Conservation (phyloP, 768 basidiomycete species). For the Agaricus blazei region DNA sequence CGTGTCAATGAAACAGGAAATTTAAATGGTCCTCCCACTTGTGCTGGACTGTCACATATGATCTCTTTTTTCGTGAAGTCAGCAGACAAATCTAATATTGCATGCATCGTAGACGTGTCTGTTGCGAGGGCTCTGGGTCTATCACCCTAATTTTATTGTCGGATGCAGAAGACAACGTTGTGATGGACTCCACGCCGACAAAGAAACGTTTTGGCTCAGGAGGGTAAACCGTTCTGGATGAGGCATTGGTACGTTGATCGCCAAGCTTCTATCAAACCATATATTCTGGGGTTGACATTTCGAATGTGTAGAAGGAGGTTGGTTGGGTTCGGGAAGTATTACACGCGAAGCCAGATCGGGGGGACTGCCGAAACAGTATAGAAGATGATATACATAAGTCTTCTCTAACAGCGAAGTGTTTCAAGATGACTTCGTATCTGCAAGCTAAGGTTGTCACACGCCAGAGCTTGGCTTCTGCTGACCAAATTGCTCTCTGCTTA, state of each 20-base stretch:
- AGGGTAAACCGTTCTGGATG: slow-evolving; percentile 1
- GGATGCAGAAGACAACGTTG: slow-evolving; percentile 5
- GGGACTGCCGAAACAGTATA: not conserved
- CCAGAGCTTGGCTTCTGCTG: not conserved
- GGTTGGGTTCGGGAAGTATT: slow-evolving; percentile 1
- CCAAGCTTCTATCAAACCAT: not conserved
- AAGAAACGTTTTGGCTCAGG: slow-evolving; percentile 7
- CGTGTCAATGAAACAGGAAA: slow-evolving; percentile 2
- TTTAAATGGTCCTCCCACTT: not conserved
- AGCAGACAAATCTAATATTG: not conserved
- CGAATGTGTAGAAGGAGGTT: not conserved
- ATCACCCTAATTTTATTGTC: slow-evolving; percentile 5
- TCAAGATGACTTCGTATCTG: not conserved
- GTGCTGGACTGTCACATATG: not conserved
- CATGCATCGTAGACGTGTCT: slow-evolving; percentile 9
- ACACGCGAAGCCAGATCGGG: not conserved
- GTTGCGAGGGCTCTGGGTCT: slow-evolving; percentile 2
- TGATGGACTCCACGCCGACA: slow-evolving; percentile 3
- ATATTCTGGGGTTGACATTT: no score
- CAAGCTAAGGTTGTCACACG: not conserved
- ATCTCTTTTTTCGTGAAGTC: slow-evolving; percentile 7
- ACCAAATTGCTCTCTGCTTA: slow-evolving; percentile 1
- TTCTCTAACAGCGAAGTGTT: not conserved
- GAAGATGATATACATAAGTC: slow-evolving; percentile 1
- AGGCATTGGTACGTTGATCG: slow-evolving; percentile 4